These are phyloP conservation scores for maize (Zea mays) DNA, from an alignment of 176 grass and related monocot genomes.

Conservation along the genomic window Zm-B73-REFERENCE-NAM-5.0 NC_050096.1:281890501-281891000, in stretches of 20 bases:
- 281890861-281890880: conserved; percentile 15
- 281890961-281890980: background rate
- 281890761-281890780: background rate
- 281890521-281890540: conserved; percentile 38
- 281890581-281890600: conserved; percentile 15
- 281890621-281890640: background rate
- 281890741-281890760: background rate
- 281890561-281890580: conserved; percentile 24
- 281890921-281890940: conserved; percentile 15
- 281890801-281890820: conserved; percentile 24
- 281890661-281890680: conserved; percentile 14
- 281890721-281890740: conserved; percentile 22
- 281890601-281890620: conserved; percentile 13
- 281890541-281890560: conserved; percentile 21
- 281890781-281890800: background rate
- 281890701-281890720: background rate
- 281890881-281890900: background rate
- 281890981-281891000: background rate
- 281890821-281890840: conserved; percentile 24
- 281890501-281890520: conserved; percentile 2
- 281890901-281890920: conserved; percentile 2
- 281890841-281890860: conserved; percentile 15
- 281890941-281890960: background rate
- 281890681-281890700: background rate
- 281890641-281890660: conserved; percentile 1